Base-by-base conservation (phyloP, 2,329 filamentous ascomycete genomes). In the Colletotrichum simmondsii region DNA sequence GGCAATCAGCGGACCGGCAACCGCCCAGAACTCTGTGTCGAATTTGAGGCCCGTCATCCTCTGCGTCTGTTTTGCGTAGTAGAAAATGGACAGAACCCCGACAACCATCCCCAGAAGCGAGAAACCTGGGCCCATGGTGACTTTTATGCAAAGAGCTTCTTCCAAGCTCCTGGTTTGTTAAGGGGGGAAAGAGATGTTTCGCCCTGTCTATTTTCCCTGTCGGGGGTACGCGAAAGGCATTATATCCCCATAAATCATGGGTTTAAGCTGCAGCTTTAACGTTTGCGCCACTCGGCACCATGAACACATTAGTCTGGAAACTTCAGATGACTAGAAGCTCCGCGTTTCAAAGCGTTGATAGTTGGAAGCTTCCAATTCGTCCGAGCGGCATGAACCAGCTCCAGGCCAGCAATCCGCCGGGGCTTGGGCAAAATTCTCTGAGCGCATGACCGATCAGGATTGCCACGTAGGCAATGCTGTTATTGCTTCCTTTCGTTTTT, bases 11-110 rank as follows among this genome's bases (percentile, higher is more conserved):
- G 61, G 56, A 3, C 64, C 71, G 16, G 68, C 65, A 4, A 22
- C 60, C 3, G 30, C 57, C 71, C 71, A 70, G 52, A 73, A 74
- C 32, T 73, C 73, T 3, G 4, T 26, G 37, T 74, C 73, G 57
- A 70, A 74, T 10, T 59, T 52, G 24, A 65, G 42, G 19, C 35
- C 60, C 19, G 66, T 37, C 71, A 73, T 73, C 16, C 42, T 61
- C 2, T 28, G 52, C 52, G 62, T 26, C 22, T 57, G 52, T 4
- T 54, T 37, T 28, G 62, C 52, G 28, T 42, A 57, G 22, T 65
- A 65, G 32, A 65, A 32, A 24, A 65, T 28, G 49, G 52, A 57
- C 32, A 46, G 24, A 16, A 56, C 14, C 22, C 62, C 62, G 30
- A 46, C 26, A 4, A 42, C 32, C 22, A 46, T 5, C 16, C 30